Evolutionary conservation across 768 basidiomycete genomes (phyloP).

Genomic region (Suillus tomentosus): DNA sequence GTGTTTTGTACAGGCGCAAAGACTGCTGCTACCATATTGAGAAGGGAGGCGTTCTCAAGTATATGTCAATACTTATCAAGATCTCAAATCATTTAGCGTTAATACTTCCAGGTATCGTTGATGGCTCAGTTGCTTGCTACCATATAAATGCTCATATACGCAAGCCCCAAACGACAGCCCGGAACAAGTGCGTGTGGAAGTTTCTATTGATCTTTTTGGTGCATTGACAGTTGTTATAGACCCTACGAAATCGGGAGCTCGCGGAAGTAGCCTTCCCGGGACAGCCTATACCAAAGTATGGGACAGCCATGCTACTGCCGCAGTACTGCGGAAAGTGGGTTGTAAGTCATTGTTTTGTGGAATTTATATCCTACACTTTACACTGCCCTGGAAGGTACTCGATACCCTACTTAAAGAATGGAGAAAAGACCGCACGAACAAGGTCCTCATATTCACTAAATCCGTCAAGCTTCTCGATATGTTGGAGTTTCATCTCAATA

Average conservation of each 20-base stretch:
- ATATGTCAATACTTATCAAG: constrained; percentile 81
- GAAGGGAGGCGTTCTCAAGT: constrained; percentile 64
- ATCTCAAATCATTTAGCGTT: constrained; percentile 87
- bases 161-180: constrained; percentile 66
- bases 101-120: constrained; percentile 70
- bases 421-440: constrained; percentile 69
- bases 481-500: constrained; percentile 74
- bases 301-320: constrained; percentile 60
- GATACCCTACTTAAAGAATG: constrained; percentile 65
- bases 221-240: constrained; percentile 23
- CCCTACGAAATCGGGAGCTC: constrained; percentile 61
- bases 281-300: constrained; percentile 56
- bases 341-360: constrained; percentile 41
- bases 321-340: constrained; percentile 85
- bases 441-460: constrained; percentile 93
- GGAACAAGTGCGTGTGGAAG: constrained; percentile 54
- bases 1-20: constrained; percentile 47
- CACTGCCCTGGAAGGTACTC: constrained; percentile 54
- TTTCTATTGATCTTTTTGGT: neutral
- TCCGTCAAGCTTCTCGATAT: constrained; percentile 88
- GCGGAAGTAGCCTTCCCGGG: constrained; percentile 64
- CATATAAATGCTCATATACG: constrained; percentile 8
- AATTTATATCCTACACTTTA: neutral
- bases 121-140: constrained; percentile 10
- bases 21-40: constrained; percentile 55